Percentiles rank a stretch among this genome's conserved stretches.
phyloP scores from a whole-genome alignment of 2,329 filamentous ascomycete species.

The Rhinocladiella mackenziei region DNA sequence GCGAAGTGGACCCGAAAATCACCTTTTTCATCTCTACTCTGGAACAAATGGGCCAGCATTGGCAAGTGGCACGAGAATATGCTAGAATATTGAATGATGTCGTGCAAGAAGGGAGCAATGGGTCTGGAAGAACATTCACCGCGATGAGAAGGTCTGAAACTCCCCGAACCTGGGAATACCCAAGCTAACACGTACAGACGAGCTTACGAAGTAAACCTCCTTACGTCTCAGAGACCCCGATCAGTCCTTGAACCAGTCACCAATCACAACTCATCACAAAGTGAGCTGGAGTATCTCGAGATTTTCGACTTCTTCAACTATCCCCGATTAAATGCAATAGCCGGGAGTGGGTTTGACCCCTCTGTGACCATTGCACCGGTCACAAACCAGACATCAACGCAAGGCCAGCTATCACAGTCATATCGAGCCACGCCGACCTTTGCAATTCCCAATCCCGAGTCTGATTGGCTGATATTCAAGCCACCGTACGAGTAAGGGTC shows the following conservation, averaged over 20 bases:
- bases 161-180: no score
- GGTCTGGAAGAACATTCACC: conserved; percentile 66
- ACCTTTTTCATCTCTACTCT: conserved; percentile 77
- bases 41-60: conserved; percentile 73
- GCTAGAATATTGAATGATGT: conserved; percentile 75
- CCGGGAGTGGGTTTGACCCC: conserved; percentile 11
- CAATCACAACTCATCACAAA: conserved; percentile 21
- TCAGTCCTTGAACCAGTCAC: conserved; percentile 28
- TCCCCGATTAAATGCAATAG: conserved; percentile 55
- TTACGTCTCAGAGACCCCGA: conserved; percentile 74
- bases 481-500: conserved; percentile 24
- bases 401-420: conserved; percentile 10
- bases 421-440: conserved; percentile 38
- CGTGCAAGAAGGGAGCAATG: conserved; percentile 60
- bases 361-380: conserved; percentile 29
- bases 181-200: conserved; percentile 9
- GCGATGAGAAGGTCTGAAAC: conserved; percentile 92
- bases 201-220: conserved; percentile 68
- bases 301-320: conserved; percentile 96
- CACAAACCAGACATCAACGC: conserved; percentile 11
- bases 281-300: conserved; percentile 83
- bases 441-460: conserved; percentile 45
- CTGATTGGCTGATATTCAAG: conserved; percentile 40
- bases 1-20: conserved; percentile 71
- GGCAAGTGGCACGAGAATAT: conserved; percentile 82